Evolutionary conservation across 208 protist species (phyloP).

Genomic region (Leishmania turanica): DNA sequence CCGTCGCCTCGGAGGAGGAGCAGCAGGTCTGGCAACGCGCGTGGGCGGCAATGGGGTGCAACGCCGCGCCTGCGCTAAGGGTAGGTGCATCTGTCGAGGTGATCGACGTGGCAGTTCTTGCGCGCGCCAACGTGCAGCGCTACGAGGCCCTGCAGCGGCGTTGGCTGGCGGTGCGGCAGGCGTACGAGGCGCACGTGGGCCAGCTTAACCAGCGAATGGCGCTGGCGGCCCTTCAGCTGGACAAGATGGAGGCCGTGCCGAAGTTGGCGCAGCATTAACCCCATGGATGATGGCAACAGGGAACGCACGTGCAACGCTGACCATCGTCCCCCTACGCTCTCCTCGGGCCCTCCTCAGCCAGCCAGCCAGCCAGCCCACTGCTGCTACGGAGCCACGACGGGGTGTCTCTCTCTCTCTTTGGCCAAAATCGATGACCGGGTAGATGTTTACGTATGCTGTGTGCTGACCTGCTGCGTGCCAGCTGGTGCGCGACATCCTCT

Average conservation of each 20-base stretch:
- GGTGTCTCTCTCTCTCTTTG: conserved; percentile 8
- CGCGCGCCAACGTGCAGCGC: conserved; percentile 24
- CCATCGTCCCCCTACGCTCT: not conserved
- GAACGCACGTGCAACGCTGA: not conserved
- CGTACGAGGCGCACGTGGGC: conserved; percentile 13
- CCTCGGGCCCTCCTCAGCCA: not conserved
- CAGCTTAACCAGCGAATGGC: conserved; percentile 25
- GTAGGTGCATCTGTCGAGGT: conserved; percentile 4
- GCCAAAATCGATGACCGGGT: not conserved
- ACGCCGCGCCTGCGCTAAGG: not conserved
- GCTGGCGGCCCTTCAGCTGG: conserved; percentile 25
- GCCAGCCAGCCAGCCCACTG: not conserved
- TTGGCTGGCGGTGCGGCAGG: conserved; percentile 9
- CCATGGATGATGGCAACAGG: not conserved
- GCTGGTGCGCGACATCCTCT: not conserved
- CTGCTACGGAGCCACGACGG: not conserved
- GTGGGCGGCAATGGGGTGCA: conserved; percentile 8
- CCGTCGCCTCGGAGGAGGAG: conserved; percentile 19
- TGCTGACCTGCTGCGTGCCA: not conserved
- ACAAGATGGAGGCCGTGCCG: conserved; percentile 22
- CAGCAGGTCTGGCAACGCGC: conserved; percentile 23
- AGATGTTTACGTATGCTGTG: not conserved
- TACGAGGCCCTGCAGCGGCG: conserved; percentile 22
- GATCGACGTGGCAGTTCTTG: conserved; percentile 27
- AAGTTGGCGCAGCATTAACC: not conserved